A percentile compares a stretch with the other conserved stretches of the same genome.
Conservation (phyloP, 2,329 filamentous ascomycete species). For the Teratosphaeriaceae sp. region DNA sequence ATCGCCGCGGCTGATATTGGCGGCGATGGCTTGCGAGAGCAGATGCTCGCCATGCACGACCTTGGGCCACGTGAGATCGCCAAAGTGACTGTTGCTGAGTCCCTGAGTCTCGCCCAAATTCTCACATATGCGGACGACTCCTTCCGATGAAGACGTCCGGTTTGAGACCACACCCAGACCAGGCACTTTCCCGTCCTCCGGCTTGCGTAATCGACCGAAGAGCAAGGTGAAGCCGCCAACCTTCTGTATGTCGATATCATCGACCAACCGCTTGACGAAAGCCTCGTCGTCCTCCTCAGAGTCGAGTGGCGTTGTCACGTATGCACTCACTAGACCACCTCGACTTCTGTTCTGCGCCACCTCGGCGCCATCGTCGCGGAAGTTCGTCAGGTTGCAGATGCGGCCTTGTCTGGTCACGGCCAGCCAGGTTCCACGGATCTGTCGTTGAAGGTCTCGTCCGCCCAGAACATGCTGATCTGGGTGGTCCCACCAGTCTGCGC, state of each 20-base stretch:
- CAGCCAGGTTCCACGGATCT: constrained; percentile 58
- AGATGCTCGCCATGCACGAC: constrained; percentile 51
- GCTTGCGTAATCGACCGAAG: constrained; percentile 45
- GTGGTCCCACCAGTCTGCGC: constrained; percentile 53
- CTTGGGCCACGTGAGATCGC: constrained; percentile 56
- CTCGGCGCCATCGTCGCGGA: constrained; percentile 38
- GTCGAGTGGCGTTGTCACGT: constrained; percentile 42
- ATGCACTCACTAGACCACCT: constrained; percentile 55
- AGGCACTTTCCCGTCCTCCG: constrained; percentile 11
- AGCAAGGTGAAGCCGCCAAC: constrained; percentile 59
- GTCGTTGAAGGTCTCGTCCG: constrained; percentile 55
- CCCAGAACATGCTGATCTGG: constrained; percentile 52
- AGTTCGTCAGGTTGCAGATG: constrained; percentile 58
- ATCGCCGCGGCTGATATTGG: constrained; percentile 32
- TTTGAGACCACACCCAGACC: constrained; percentile 57
- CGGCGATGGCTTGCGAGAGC: constrained; percentile 43
- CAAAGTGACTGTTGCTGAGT: constrained; percentile 55
- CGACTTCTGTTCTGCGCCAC: constrained; percentile 45
- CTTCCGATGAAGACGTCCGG: constrained; percentile 46
- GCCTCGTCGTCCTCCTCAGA: constrained; percentile 38
- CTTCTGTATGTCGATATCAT: constrained; percentile 47
- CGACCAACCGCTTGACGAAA: constrained; percentile 50
- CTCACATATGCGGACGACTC: constrained; percentile 46
- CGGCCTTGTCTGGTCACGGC: constrained; percentile 55
- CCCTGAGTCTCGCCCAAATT: constrained; percentile 48